Percentiles rank a stretch among this genome's conserved stretches.
These are phyloP conservation scores for Primulina eburnea DNA, from an alignment of 257 asterid genomes.

Conservation along the genomic window DNA sequence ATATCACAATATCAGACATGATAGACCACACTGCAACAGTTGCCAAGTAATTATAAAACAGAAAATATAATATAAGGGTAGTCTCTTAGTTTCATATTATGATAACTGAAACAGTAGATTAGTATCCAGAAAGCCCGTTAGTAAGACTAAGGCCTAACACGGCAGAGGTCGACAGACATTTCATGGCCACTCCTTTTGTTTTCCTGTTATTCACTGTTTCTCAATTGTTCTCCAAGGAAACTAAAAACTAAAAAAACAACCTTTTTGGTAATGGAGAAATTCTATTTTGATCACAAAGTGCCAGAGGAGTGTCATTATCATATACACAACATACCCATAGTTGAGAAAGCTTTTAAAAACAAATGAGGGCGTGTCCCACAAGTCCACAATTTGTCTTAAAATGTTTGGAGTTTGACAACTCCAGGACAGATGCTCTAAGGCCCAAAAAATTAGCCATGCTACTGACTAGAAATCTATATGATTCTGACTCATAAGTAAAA, in stretches of 20 bases:
- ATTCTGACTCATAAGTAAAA: no score
- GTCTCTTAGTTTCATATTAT: not conserved
- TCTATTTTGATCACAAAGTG: no score
- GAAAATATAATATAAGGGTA: not conserved
- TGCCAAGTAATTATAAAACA: not conserved
- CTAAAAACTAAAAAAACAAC: not conserved
- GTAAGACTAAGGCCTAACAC: not conserved
- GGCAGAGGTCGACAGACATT: not conserved
- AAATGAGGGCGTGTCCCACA: not conserved
- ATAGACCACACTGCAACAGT: constrained; percentile 5
- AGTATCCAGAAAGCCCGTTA: not conserved
- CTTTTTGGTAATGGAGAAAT: not conserved
- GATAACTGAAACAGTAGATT: not conserved
- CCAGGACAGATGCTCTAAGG: not conserved
- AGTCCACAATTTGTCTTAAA: not conserved
- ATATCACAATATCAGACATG: constrained; percentile 6
- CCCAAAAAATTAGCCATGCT: not conserved
- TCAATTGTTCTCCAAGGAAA: not conserved
- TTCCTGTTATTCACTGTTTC: not conserved
- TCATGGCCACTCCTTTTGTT: not conserved
- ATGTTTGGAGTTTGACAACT: not conserved
- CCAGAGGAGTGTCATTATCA: no score
- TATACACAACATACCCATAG: not conserved
- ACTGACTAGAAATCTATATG: not conserved
- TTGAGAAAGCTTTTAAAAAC: not conserved